phyloP scores from a whole-genome alignment of 805 yeast species.

The Cyberlindnera misumaiensis region DNA sequence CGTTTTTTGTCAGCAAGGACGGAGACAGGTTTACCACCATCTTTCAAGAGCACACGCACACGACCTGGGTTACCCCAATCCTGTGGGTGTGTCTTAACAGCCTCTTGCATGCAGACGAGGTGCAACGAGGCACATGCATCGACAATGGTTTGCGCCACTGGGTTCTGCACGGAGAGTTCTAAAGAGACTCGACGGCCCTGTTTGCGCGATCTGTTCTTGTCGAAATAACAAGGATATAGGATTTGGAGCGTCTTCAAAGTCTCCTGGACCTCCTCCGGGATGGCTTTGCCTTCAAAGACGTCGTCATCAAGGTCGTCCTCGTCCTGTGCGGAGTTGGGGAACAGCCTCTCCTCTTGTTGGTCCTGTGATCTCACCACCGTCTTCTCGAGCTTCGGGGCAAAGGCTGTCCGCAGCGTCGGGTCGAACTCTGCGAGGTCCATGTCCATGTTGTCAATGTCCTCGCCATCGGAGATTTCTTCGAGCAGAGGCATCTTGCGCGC shows the following conservation, averaged over 20 bases:
- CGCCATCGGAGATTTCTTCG: constrained; percentile 72
- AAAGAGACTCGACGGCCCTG: constrained; percentile 79
- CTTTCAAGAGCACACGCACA: constrained; percentile 66
- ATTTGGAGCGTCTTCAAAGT: constrained; percentile 66
- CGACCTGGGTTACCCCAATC: constrained; percentile 98
- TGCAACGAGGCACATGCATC: constrained; percentile 52
- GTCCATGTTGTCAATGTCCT: constrained; percentile 85
- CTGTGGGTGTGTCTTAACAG: constrained; percentile 88
- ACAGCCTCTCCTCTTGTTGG: constrained; percentile 19
- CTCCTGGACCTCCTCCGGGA: constrained; percentile 51
- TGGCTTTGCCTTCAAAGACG: constrained; percentile 20
- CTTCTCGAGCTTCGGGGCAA: constrained; percentile 64
- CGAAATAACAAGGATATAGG: constrained; percentile 91
- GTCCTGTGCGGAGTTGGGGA: not conserved
- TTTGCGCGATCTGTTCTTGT: constrained; percentile 60
- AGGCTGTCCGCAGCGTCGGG: constrained; percentile 57
- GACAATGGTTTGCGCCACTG: constrained; percentile 74
- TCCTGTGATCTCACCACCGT: constrained; percentile 58
- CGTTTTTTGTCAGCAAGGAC: constrained; percentile 48
- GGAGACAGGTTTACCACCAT: constrained; percentile 36
- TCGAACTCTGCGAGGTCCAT: constrained; percentile 92
- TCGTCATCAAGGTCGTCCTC: constrained; percentile 2
- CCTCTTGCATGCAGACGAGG: constrained; percentile 46
- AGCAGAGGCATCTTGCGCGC: constrained; percentile 48
- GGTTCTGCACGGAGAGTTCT: constrained; percentile 73